Evolutionary conservation across 1,284 basidiomycete species (phyloP), one percentile per base, ranked within the genome.

Genomic region (Ganoderma sp.): DNA sequence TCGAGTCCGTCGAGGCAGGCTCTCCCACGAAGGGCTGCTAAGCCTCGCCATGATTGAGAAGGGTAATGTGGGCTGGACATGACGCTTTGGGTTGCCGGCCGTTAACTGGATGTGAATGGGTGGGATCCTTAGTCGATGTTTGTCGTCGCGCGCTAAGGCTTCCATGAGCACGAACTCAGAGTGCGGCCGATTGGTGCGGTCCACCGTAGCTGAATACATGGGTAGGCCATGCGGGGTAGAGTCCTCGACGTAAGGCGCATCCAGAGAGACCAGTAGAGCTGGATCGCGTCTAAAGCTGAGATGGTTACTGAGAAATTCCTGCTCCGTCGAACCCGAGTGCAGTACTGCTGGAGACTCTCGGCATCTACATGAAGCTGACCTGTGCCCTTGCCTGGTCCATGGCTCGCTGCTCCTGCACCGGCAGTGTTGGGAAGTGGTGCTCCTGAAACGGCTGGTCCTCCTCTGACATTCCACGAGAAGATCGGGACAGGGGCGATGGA

Each of bases 131-230:
- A 90, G 82, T 65, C 78, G 79, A 68, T 83, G 76, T 74, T 93
- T 91, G 79, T 98, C 96, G 32, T 85, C 85, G 0, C 80, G 80
- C 0, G 93, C 93, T 78, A 92, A 98, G 17, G 88, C 86, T 76
- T 98, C 96, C 86, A 98, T 91, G 0, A 82, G 83, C 0, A 78
- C 75, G 77, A 97, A 98, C 78, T 96, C 90, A 77, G 95, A 97
- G 41, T 72, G 64, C 15, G 73, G 75, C 28, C 73, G 69, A 15
- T 84, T 81, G 28, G 68, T 25, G 22, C 85, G 28, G 78, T 83
- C 32, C 81, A 83, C 70, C 14, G 73, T 86, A 1, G 85, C 82
- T 69, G 89, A 89, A 71, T 91, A 93, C 64, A 87, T 86, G 0
- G 89, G 89, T 25, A 90, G 81, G 14, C 84, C 85, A 64, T 80